phyloP scores from a whole-genome alignment of 257 asterid genomes.

The Echium plantagineum region DNA sequence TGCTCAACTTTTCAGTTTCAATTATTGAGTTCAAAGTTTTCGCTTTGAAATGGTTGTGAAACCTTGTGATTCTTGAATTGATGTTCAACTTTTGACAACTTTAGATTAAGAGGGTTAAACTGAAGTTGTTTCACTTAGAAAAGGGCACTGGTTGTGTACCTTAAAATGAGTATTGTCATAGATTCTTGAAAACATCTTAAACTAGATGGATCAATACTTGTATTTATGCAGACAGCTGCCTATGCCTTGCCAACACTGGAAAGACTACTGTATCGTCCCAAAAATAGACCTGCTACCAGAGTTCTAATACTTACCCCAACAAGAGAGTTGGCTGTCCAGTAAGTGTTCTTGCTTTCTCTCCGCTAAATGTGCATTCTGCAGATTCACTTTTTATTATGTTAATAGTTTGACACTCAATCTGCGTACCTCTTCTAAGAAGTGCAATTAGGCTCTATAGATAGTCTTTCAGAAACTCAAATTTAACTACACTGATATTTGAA shows the following conservation, averaged over 20 bases:
- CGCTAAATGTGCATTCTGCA: not conserved
- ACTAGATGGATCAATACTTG: not conserved
- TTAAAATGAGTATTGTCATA: not conserved
- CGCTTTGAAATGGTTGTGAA: not conserved
- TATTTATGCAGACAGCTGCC: constrained; percentile 77
- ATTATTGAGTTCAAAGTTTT: not conserved
- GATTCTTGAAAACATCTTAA: not conserved
- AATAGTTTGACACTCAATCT: no score
- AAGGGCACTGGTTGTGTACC: not conserved
- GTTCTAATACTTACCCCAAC: constrained; percentile 95
- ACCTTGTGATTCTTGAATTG: not conserved
- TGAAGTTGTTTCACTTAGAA: not conserved
- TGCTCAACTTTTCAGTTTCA: not conserved
- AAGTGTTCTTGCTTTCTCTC: constrained; percentile 30
- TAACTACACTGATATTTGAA: no score
- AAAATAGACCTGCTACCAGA: constrained; percentile 84
- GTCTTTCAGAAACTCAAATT: no score
- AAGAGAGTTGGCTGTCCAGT: constrained; percentile 96
- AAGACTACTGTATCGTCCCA: constrained; percentile 73
- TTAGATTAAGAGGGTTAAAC: not conserved
- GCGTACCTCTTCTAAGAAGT: no score
- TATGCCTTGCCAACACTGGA: constrained; percentile 89
- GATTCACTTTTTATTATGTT: not conserved
- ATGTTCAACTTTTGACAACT: not conserved
- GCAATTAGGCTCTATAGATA: no score